Evolutionary conservation across 371 early-diverging fungal species (phyloP), one percentile per base, ranked within the genome.

Genomic region (Mucor irregularis): DNA sequence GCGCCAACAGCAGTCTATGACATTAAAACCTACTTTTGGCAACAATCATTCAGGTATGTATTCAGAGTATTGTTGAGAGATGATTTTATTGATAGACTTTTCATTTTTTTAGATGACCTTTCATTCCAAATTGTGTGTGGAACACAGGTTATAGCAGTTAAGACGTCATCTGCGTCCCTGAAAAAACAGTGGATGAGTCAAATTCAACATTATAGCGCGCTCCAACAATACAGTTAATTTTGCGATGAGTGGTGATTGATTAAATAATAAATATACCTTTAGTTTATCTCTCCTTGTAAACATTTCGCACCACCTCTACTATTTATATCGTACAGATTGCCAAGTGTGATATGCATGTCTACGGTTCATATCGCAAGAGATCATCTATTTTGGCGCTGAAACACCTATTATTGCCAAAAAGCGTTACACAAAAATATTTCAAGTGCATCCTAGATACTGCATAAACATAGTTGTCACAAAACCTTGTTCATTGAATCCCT

Each of bases 131-230:
- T 89, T 35, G 77, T 82, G 11, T 74, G 77, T 30, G 72, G 71
- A 4, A 74, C 68, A 21, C 73, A 79, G 13, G 74, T 84, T 3
- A 76, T 85, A 19, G 80, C 82, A n/a, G 67, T 89, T 4, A 81
- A 82, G 26, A 76, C 86, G 11, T 58, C 83, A 0, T 70, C 78
- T 2, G 62, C 64, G 1, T 64, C 80, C n/a, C 80, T 80, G 34
- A 87, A 87, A 56, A 64, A 76, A 28, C 82, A 83, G 53, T 89
- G 89, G 89, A 63, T 89, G 29, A 83, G 66, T 38, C 71, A 71
- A 53, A 64, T 84, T 16, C 80, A 83, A 14, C 73, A 73, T 33
- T 76, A 61, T 30, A 72, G 76, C 31, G 70, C 76, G 5, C 44
- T 72, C 17, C 59, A 66, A 25, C 59, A 64, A 40, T 64, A 64